Percentiles rank a stretch among this genome's conserved stretches.
Evolutionary conservation across 139 green algal genomes (phyloP).

Genomic region (Tetratostichococcus sp.): DNA sequence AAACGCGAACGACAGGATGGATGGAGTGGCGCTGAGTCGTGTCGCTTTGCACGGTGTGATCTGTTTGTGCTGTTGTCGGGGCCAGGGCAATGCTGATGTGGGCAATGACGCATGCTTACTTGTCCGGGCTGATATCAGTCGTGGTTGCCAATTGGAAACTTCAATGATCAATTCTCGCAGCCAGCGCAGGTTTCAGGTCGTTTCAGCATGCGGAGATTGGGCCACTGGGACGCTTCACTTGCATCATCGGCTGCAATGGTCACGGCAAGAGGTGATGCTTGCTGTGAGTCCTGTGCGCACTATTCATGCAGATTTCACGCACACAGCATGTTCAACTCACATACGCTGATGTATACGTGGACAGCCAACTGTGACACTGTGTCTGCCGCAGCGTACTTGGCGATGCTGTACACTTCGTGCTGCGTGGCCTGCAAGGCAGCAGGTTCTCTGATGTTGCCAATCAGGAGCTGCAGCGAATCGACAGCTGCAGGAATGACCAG

Average conservation of each 20-base stretch:
- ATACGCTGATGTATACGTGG: too few relatives aligned
- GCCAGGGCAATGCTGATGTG: too few relatives aligned
- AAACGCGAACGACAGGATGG: too few relatives aligned
- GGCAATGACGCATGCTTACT: too few relatives aligned
- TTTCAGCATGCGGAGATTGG: neutral
- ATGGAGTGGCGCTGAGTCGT: too few relatives aligned
- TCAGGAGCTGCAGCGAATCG: neutral
- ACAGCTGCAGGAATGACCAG: neutral
- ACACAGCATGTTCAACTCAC: neutral
- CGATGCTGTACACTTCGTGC: neutral
- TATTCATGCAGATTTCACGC: neutral
- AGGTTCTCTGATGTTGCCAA: neutral
- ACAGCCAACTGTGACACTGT: too few relatives aligned
- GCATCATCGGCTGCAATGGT: neutral
- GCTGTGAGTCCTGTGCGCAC: neutral
- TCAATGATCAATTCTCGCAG: neutral
- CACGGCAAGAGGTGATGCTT: neutral
- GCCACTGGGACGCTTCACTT: neutral
- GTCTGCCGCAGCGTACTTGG: neutral
- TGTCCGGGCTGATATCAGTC: too few relatives aligned
- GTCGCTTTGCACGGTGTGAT: too few relatives aligned
- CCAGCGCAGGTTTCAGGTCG: neutral
- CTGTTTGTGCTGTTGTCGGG: too few relatives aligned
- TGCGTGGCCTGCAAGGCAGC: neutral
- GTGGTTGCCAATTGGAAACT: too few relatives aligned